Evolutionary conservation across 2,329 filamentous ascomycete species (phyloP), one percentile per base, ranked within the genome.

Genomic region (Trichoderma polysporum): DNA sequence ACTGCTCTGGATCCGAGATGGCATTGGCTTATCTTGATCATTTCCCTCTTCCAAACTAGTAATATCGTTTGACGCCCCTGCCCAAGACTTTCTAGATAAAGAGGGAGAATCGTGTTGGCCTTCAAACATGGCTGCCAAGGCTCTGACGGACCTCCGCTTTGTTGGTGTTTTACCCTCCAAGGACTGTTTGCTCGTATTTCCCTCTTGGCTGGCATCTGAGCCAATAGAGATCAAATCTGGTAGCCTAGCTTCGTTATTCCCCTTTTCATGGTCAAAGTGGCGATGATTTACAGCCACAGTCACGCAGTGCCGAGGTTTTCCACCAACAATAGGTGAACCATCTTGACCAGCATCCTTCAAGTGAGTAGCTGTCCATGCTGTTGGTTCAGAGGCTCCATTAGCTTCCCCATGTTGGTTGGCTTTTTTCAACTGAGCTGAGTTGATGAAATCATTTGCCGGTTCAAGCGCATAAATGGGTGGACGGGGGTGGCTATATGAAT

Each of bases 121-220:
- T 68, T 87, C 83, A 72, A 86, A 86, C 72, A 81, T 79, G 39
- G 84, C 84, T 4, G 84, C 80, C 78, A 87, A 85, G 2, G 82
- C 83, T 70, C 76, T 83, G 13, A 85, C 84, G 3, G 76, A 74
- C 22, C 73, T 72, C 67, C 65, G 69, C 25, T 75, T 81, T 27
- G 64, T 73, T 4, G 72, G 66, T 1, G 68, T 68, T 8, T 69
- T 70, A 2, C 70, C 67, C 39, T 71, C 58, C 15, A 45, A 7
- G 0, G 35, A 45, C 45, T 52, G 12, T 13, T 59, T 57, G 37
- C 45, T 25, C 6, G 35, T 13, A 19, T 39, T 41, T 6, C 35
- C 45, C 19, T 50, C 47, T 3, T 56, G 37, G 19, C n/a, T 65
- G 27, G 58, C 31, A 25, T 68, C 37, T 27, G 37, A 57, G 27